phyloP scores from a whole-genome alignment of 2,329 filamentous ascomycete species.

The Aspergillus sp. region DNA sequence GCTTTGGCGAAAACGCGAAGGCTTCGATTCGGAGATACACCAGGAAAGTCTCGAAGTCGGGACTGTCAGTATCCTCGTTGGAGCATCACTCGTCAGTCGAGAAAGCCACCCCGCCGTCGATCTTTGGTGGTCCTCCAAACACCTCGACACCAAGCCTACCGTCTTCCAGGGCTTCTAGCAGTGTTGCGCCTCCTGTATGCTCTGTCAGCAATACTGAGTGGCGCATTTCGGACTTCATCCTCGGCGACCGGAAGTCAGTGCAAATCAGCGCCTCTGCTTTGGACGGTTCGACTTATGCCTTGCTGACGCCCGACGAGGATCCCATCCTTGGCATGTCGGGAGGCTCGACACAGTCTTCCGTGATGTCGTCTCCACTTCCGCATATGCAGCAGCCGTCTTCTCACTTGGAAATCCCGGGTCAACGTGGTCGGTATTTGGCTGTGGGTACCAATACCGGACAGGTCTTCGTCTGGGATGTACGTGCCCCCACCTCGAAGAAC shows the following conservation, averaged over 20 bases:
- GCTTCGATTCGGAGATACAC: constrained; percentile 58
- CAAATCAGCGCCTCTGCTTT: constrained; percentile 69
- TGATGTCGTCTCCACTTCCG: constrained; percentile 53
- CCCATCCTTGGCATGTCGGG: constrained; percentile 63
- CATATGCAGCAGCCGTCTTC: constrained; percentile 43
- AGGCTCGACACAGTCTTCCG: constrained; percentile 53
- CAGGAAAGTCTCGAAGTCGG: constrained; percentile 48
- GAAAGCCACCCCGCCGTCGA: constrained; percentile 35
- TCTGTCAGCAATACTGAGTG: constrained; percentile 59
- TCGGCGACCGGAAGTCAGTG: constrained; percentile 59
- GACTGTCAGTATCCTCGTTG: constrained; percentile 12
- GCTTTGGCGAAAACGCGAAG: constrained; percentile 58
- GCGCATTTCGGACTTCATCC: constrained; percentile 60
- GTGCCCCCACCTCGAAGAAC: constrained; percentile 60
- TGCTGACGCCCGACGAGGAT: constrained; percentile 74
- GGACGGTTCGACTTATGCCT: constrained; percentile 72
- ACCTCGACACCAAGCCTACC: constrained; percentile 25
- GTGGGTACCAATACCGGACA: constrained; percentile 75
- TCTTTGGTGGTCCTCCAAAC: constrained; percentile 49
- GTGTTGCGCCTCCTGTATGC: constrained; percentile 31
- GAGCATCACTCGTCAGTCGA: constrained; percentile 8
- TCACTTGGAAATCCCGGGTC: constrained; percentile 71
- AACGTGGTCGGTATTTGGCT: constrained; percentile 76
- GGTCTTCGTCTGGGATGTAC: constrained; percentile 83
- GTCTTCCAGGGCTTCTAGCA: constrained; percentile 32